phyloP scores from a whole-genome alignment of 2,329 filamentous ascomycete species.

The Aspergillus hiratsukae region DNA sequence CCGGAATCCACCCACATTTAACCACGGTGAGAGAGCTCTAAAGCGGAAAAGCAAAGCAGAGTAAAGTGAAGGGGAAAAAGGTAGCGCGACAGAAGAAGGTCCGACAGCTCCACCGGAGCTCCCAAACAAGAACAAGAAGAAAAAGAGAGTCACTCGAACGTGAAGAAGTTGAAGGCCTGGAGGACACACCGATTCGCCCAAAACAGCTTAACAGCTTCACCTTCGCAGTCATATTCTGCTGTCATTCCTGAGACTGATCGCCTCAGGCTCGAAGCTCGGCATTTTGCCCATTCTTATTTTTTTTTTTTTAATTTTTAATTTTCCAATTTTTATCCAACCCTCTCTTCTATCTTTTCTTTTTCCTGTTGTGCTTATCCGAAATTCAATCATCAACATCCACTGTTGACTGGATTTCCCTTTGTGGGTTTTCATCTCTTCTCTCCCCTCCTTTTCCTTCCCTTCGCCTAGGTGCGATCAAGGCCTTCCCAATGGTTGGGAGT shows the following conservation, averaged over 20 bases:
- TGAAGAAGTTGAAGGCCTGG: conserved; percentile 4
- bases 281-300: background rate
- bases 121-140: background rate
- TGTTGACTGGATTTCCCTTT: conserved; percentile 13
- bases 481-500: conserved; percentile 32
- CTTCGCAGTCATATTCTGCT: conserved; percentile 4
- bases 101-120: conserved; percentile 3
- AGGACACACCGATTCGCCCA: conserved; percentile 34
- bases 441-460: conserved; percentile 1
- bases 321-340: no score
- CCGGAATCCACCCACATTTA: background rate
- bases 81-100: background rate
- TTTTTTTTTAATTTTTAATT: no score
- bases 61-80: background rate
- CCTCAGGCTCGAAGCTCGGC: background rate
- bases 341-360: conserved; percentile 8
- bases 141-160: conserved; percentile 7
- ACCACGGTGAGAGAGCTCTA: background rate
- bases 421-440: conserved; percentile 1
- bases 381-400: conserved; percentile 1
- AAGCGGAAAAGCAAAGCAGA: background rate
- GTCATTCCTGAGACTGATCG: background rate
- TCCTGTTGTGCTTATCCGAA: conserved; percentile 7
- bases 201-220: conserved; percentile 25
- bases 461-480: conserved; percentile 18